Conservation (phyloP, 2,329 filamentous ascomycete genomes). For the Epichloe brachyelytri region DNA sequence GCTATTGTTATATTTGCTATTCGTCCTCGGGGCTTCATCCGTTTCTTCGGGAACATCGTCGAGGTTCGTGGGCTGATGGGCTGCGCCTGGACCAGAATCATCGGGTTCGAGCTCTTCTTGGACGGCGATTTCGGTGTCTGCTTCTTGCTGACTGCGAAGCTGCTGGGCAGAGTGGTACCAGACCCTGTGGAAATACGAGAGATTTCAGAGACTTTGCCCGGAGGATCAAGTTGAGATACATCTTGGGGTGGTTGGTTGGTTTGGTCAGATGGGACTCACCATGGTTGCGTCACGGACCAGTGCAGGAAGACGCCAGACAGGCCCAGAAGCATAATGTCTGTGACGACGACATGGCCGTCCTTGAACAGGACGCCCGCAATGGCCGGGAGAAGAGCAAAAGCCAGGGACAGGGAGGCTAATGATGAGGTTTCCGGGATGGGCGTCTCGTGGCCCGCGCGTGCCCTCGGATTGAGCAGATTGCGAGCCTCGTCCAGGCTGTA, state of each 20-base stretch:
- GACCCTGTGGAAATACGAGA: constrained; percentile 32
- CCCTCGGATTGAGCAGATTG: constrained; percentile 46
- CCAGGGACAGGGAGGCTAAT: constrained; percentile 71
- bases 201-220: not conserved
- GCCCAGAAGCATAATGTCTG: constrained; percentile 69
- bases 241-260: not conserved
- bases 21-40: not conserved
- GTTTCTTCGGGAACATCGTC: constrained; percentile 17
- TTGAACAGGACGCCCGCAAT: constrained; percentile 75
- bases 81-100: constrained; percentile 17
- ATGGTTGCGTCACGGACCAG: constrained; percentile 83
- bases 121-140: constrained; percentile 8
- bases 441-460: constrained; percentile 26
- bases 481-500: constrained; percentile 57
- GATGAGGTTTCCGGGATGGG: constrained; percentile 43
- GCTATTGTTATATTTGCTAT: not conserved
- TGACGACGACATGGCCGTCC: constrained; percentile 71
- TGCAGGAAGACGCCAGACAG: constrained; percentile 79
- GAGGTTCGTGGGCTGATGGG: constrained; percentile 34
- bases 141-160: constrained; percentile 40
- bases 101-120: constrained; percentile 1
- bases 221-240: not conserved
- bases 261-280: constrained; percentile 40
- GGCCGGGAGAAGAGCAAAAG: constrained; percentile 73
- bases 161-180: constrained; percentile 65